Evolutionary conservation across 805 yeast genomes (phyloP), one percentile per base, ranked within the genome.

Genomic region (Myxozyma mucilagina): DNA sequence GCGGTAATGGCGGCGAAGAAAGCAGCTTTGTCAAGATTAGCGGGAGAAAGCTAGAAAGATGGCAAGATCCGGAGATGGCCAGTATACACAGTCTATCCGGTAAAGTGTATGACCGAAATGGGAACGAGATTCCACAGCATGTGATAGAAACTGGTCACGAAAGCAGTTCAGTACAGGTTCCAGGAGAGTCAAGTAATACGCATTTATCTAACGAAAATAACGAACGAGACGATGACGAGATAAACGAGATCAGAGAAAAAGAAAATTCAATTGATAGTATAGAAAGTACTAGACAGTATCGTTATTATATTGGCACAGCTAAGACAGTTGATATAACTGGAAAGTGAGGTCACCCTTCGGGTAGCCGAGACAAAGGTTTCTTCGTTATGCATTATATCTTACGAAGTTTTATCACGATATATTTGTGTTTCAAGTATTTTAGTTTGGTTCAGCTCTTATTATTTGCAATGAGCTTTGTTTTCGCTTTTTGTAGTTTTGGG

Each of bases 41-140:
- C 29, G 67, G 67, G 6, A 55, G 65, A 16, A 63, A 63, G 41
- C 52, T 63, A 8, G 65, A 63, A 49, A 35, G 67, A 13, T 63
- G 67, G 67, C 67, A 63, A 36, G 67, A 63, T 52, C 67, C 67
- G 11, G 67, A 63, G 53, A 31, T 38, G 43, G 64, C 60, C 8
- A 56, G 63, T 18, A 44, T 63, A 4, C 67, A 63, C 38, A 55
- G 61, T 32, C 10, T 57, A 4, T 63, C 67, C 1, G 67, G 67
- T 7, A 41, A 53, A 10, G 56, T 63, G 11, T 63, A 63, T 45
- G 67, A 60, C 24, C 48, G 57, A 2, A 41, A 56, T n/a, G 67
- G 65, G 11, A 56, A 56, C 38, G 61, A 57, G 32, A 53, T 57
- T 9, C 20, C 47, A 14, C 57, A 53, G 14, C 50, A 39, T 16